A percentile compares a stretch with the other conserved stretches of the same genome.
phyloP scores from a whole-genome alignment of 768 basidiomycete species.

The Tulasnella sp. region DNA sequence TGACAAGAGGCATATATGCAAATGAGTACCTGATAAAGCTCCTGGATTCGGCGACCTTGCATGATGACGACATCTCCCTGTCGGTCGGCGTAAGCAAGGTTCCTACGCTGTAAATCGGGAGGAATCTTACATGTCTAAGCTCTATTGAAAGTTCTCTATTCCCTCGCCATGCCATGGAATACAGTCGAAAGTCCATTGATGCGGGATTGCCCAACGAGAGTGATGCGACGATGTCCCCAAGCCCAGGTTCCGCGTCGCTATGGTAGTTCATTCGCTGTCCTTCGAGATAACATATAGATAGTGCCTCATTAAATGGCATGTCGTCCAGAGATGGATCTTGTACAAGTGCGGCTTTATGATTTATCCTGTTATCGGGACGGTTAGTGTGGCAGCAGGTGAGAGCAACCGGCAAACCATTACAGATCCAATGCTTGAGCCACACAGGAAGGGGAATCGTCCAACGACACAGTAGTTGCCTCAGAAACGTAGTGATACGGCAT shows the following conservation, averaged over 20 bases:
- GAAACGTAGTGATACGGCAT: conserved; percentile 18
- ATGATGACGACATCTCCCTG: conserved; percentile 30
- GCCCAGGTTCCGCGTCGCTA: conserved; percentile 26
- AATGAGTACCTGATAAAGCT: conserved; percentile 23
- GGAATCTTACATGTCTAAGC: conserved; percentile 22
- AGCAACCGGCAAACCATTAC: neutral
- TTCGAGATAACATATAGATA: conserved; percentile 26
- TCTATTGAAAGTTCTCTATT: conserved; percentile 14
- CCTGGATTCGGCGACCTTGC: conserved; percentile 25
- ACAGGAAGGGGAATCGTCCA: conserved; percentile 13
- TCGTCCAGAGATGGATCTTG: neutral
- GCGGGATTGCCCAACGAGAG: conserved; percentile 26
- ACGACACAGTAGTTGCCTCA: conserved; percentile 9
- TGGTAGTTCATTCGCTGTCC: conserved; percentile 26
- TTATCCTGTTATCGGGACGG: neutral
- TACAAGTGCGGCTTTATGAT: conserved; percentile 15
- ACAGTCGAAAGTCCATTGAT: conserved; percentile 24
- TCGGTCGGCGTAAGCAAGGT: neutral
- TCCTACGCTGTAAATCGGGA: neutral
- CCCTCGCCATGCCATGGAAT: neutral
- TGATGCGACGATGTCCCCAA: conserved; percentile 27
- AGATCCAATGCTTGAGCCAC: conserved; percentile 6
- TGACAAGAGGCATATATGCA: neutral
- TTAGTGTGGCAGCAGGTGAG: neutral
- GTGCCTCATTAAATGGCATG: conserved; percentile 28